Evolutionary conservation across 768 basidiomycete species (phyloP).

Genomic region (Mycena latifolia): DNA sequence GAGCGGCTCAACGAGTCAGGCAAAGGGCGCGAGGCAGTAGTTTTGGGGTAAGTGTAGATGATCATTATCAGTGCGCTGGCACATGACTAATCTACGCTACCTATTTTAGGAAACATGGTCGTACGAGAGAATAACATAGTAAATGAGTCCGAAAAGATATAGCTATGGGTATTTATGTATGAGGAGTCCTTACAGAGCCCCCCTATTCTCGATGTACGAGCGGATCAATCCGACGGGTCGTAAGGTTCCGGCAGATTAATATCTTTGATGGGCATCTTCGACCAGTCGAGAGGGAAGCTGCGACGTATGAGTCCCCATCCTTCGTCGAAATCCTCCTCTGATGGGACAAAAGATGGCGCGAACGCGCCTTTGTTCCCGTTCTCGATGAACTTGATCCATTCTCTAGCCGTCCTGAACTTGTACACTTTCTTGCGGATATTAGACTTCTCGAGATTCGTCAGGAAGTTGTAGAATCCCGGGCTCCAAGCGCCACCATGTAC

Average conservation of each 20-base stretch:
- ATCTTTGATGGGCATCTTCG: background rate
- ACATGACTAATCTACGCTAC: too few species aligned
- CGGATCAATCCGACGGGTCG: too few species aligned
- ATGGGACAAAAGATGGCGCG: background rate
- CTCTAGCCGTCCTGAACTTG: background rate
- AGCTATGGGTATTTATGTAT: background rate
- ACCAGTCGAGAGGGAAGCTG: background rate
- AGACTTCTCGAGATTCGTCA: background rate
- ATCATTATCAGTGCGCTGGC: too few species aligned
- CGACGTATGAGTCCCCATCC: background rate
- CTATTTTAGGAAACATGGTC: too few species aligned
- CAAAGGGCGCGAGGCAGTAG: too few species aligned
- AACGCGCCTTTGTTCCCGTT: background rate
- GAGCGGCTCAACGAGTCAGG: too few species aligned
- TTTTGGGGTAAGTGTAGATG: too few species aligned
- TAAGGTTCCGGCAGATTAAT: background rate
- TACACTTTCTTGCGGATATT: background rate
- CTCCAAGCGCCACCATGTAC: background rate
- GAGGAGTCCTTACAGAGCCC: conserved; percentile 11
- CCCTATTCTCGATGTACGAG: background rate
- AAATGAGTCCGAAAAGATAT: too few species aligned
- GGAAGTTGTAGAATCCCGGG: background rate
- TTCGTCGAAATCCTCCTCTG: background rate
- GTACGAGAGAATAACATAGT: too few species aligned
- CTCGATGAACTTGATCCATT: background rate